These are phyloP conservation scores for Pleurotus sapidus DNA, from an alignment of 768 basidiomycete species.

Conservation along the genomic window DNA sequence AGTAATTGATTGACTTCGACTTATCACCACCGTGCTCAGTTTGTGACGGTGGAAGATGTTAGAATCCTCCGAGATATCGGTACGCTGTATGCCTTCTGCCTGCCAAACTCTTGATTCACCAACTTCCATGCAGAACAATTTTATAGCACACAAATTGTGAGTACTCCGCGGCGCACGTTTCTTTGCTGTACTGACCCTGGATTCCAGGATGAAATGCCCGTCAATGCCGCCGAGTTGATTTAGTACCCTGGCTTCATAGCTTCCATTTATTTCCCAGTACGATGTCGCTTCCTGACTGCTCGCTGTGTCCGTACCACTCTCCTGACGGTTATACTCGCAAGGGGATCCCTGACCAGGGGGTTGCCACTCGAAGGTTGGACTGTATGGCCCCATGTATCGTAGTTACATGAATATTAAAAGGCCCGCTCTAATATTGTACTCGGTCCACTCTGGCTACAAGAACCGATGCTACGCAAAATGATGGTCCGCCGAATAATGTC, in stretches of 20 bases:
- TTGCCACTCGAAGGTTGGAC: too few relatives aligned
- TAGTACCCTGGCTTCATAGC: conserved; percentile 32
- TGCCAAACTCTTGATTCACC: conserved; percentile 6
- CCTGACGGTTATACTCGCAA: neutral
- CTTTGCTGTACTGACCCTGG: conserved; percentile 16
- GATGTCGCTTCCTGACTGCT: neutral
- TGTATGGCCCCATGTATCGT: neutral
- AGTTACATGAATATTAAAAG: neutral
- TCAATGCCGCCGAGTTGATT: conserved; percentile 96
- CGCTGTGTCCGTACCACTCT: too few relatives aligned
- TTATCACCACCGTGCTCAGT: conserved; percentile 40
- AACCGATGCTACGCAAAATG: too few relatives aligned
- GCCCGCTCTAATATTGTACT: neutral
- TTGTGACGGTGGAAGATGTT: conserved; percentile 93
- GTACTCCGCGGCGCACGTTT: conserved; percentile 19
- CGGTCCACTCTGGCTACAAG: too few relatives aligned
- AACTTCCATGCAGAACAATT: conserved; percentile 70
- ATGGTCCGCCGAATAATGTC: too few relatives aligned
- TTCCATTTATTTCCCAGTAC: neutral
- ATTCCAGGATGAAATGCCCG: conserved; percentile 93
- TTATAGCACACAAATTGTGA: conserved; percentile 92
- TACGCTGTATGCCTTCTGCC: conserved; percentile 29
- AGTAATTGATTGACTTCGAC: conserved; percentile 4
- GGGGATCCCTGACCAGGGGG: neutral
- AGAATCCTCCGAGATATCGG: conserved; percentile 97